Conservation (phyloP, 2,329 filamentous ascomycete species). For the Calycina herbarum region DNA sequence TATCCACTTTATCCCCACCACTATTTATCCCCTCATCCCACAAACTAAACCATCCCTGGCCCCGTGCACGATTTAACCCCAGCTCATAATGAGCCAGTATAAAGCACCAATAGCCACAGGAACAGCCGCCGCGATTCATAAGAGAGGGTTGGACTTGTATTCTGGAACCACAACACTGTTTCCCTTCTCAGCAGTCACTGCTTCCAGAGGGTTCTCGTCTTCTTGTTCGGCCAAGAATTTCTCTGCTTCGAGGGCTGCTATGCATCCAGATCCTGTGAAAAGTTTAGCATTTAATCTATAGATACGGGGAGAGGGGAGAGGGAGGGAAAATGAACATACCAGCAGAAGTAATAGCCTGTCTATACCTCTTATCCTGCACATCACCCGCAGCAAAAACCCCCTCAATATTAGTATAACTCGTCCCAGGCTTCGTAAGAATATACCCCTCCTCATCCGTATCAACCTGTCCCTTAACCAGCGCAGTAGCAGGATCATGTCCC, state of each 20-base stretch:
- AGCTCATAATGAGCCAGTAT: background rate
- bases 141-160: slow-evolving; percentile 63
- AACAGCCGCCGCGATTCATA: slow-evolving; percentile 45
- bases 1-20: too few relatives aligned
- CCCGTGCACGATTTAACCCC: background rate
- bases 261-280: slow-evolving; percentile 77
- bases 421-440: slow-evolving; percentile 84
- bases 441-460: slow-evolving; percentile 89
- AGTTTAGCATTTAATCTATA: slow-evolving; percentile 24
- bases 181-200: slow-evolving; percentile 43
- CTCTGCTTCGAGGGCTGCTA: slow-evolving; percentile 94
- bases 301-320: background rate
- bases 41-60: too few relatives aligned
- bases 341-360: slow-evolving; percentile 96
- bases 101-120: background rate
- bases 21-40: too few relatives aligned
- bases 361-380: slow-evolving; percentile 97
- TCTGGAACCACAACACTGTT: slow-evolving; percentile 57
- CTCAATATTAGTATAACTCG: slow-evolving; percentile 80
- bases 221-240: slow-evolving; percentile 77
- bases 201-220: slow-evolving; percentile 38
- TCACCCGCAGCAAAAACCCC: slow-evolving; percentile 97
- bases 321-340: slow-evolving; percentile 55
- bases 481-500: slow-evolving; percentile 90
- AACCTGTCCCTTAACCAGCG: slow-evolving; percentile 87